phyloP scores from a whole-genome alignment of 2,329 filamentous ascomycete genomes.

The Penicillium sp. region DNA sequence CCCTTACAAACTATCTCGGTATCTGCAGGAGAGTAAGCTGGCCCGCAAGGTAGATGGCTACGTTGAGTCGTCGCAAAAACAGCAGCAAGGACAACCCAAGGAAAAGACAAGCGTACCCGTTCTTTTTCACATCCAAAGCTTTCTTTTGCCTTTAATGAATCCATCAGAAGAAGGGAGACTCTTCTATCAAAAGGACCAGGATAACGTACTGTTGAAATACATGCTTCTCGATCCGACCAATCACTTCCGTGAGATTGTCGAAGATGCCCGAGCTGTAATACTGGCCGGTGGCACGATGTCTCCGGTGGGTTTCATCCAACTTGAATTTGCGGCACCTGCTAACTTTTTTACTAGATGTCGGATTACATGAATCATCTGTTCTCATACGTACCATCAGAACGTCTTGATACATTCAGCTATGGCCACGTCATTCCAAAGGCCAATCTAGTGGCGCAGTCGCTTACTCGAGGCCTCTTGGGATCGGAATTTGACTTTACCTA shows the following conservation, averaged over 20 bases:
- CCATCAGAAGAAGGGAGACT: constrained; percentile 64
- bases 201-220: constrained; percentile 65
- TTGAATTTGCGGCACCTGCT: constrained; percentile 3
- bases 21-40: constrained; percentile 86
- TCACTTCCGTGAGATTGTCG: constrained; percentile 83
- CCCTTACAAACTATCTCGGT: constrained; percentile 78
- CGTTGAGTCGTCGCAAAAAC: constrained; percentile 57
- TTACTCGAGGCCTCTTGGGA: constrained; percentile 51
- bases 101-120: constrained; percentile 46
- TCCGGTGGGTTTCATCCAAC: constrained; percentile 50
- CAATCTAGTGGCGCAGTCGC: constrained; percentile 73
- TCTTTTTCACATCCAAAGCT: constrained; percentile 60
- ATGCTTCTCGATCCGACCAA: constrained; percentile 86
- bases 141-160: constrained; percentile 80
- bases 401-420: constrained; percentile 79
- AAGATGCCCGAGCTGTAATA: constrained; percentile 78
- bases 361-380: constrained; percentile 87
- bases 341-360: constrained; percentile 55
- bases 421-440: constrained; percentile 84
- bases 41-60: constrained; percentile 95
- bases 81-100: constrained; percentile 34
- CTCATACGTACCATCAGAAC: constrained; percentile 60
- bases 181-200: constrained; percentile 50
- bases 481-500: constrained; percentile 80
- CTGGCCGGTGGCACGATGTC: constrained; percentile 97